Evolutionary conservation across 164 flowering plant genomes (phyloP).

Genomic region (Annona cherimola): DNA sequence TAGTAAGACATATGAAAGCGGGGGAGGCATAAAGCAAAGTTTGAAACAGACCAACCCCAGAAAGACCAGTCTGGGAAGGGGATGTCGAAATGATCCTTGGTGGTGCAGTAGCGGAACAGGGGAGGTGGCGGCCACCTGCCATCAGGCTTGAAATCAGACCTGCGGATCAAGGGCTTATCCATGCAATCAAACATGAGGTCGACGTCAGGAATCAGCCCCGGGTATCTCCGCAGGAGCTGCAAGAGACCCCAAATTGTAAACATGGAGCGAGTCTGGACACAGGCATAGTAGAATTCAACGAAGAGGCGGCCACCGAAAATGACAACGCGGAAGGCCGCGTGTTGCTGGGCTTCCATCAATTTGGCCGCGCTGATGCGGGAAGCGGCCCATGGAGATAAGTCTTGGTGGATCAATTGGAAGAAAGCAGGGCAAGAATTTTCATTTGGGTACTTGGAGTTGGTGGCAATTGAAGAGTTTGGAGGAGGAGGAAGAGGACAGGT

Average conservation of each 20-base stretch:
- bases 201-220: constrained; percentile 80
- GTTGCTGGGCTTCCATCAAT: constrained; percentile 45
- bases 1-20: background rate
- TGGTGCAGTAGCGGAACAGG: constrained; percentile 81
- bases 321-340: constrained; percentile 66
- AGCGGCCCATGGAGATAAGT: constrained; percentile 68
- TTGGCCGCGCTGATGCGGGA: constrained; percentile 34
- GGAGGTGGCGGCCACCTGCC: constrained; percentile 49
- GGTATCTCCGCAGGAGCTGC: constrained; percentile 75
- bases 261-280: constrained; percentile 77
- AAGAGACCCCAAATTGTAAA: constrained; percentile 81
- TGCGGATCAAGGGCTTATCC: constrained; percentile 58
- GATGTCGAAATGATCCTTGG: constrained; percentile 57
- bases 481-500: constrained; percentile 5
- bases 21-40: background rate
- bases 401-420: constrained; percentile 51
- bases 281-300: constrained; percentile 65
- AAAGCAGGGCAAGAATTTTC: constrained; percentile 66
- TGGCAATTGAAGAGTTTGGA: background rate
- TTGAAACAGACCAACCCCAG: constrained; percentile 81
- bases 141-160: constrained; percentile 26
- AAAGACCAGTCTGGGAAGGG: constrained; percentile 98
- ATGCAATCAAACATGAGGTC: constrained; percentile 95
- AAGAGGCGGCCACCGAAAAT: constrained; percentile 58
- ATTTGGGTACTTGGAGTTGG: constrained; percentile 24